phyloP scores from a whole-genome alignment of 768 basidiomycete species.

The Agrocybe praecox region DNA sequence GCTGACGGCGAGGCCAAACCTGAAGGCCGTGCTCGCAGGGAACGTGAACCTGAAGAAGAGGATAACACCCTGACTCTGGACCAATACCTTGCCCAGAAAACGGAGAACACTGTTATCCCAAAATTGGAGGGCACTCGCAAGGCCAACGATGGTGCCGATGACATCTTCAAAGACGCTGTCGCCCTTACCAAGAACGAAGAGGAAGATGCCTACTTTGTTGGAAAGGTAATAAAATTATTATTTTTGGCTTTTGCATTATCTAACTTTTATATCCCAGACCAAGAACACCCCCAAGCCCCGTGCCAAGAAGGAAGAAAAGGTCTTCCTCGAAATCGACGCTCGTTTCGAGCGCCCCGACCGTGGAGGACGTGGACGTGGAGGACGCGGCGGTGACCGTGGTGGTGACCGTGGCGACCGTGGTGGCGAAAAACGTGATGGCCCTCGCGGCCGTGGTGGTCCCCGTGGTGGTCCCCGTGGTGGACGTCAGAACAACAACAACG shows the following conservation, averaged over 20 bases:
- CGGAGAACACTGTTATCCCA: constrained; percentile 63
- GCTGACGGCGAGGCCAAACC: constrained; percentile 42
- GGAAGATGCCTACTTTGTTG: constrained; percentile 81
- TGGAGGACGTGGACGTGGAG: constrained; percentile 46
- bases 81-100: constrained; percentile 86
- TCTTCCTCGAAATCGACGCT: constrained; percentile 90
- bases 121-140: constrained; percentile 78
- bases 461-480: constrained; percentile 48
- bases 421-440: constrained; percentile 34
- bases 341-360: constrained; percentile 84
- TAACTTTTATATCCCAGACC: constrained; percentile 41
- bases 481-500: constrained; percentile 46
- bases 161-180: constrained; percentile 72
- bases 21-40: constrained; percentile 45
- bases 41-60: constrained; percentile 78
- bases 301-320: constrained; percentile 86
- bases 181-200: constrained; percentile 69
- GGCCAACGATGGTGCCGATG: constrained; percentile 80
- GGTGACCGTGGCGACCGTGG: constrained; percentile 30
- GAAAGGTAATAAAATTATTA: constrained; percentile 66
- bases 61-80: constrained; percentile 95
- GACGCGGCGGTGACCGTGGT: constrained; percentile 42
- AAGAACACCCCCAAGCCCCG: constrained; percentile 68
- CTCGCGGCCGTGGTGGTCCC: constrained; percentile 47
- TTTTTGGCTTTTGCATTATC: constrained; percentile 1